Base-by-base conservation (phyloP, 2,329 filamentous ascomycete species). In the Diaporthe aspalathi region DNA sequence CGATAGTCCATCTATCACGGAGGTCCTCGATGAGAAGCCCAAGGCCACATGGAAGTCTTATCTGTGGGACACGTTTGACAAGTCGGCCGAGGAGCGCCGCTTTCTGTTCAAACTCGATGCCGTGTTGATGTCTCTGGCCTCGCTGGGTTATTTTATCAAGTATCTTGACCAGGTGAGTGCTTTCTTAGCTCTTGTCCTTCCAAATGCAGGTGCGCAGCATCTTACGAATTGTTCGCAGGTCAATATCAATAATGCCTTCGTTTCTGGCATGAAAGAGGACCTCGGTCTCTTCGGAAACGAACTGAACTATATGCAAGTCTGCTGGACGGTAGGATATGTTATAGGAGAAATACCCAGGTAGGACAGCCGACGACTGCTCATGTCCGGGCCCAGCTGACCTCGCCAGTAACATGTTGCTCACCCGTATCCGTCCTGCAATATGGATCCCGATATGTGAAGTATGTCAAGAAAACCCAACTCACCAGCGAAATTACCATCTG, bases 51-150 rank as follows among this genome's bases (percentile, higher is more conserved):
- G 85, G 85, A 80, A 79, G 29, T 85, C 84, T 0, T 84, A 84
- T 56, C 12, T 86, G n/a, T 86, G 85, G 84, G 84, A 87, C 71
- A 84, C 83, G 0, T 79, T 86, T 27, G 78, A 80, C 74, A 80
- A 80, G 76, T 77, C 77, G 8, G 77, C 78, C 7, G 76, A 78
- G 67, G 80, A 81, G 75, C 75, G 76, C 2, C 72, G 72, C 12
- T 79, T 81, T 27, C 74, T 81, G 17, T 76, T 78, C 72, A 81
- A 80, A 73, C 76, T 81, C 7, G 80, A 81, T 70, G 73, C 75
- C 12, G 76, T 78, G 1, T 73, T 81, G 22, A 71, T 81, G 50
- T 82, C 81, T 1, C 80, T 84, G 72, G 81, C 81, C 3, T 81
- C 78, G 1, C 74, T 83, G 5, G 82, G 80, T 3, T 85, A 83